phyloP scores from a whole-genome alignment of 2,329 filamentous ascomycete species.

The Arthroderma uncinatum region DNA sequence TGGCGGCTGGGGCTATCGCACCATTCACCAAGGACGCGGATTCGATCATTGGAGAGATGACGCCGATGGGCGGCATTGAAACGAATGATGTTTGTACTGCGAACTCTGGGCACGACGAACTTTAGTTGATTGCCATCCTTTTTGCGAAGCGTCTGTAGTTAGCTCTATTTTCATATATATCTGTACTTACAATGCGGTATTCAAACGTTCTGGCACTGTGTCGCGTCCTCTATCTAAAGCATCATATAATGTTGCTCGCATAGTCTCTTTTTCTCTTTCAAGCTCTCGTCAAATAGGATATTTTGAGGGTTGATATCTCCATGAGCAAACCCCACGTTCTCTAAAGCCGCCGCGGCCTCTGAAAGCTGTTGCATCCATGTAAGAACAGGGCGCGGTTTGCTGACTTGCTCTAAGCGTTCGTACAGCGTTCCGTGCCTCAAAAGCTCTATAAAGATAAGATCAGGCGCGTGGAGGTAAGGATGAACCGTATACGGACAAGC shows the following conservation, averaged over 20 bases:
- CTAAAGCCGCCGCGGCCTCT: conserved; percentile 14
- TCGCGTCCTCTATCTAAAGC: neutral
- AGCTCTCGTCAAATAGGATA: conserved; percentile 13
- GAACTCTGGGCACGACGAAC: too few species aligned
- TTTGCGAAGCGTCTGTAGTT: too few species aligned
- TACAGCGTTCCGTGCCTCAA: neutral
- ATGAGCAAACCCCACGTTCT: conserved; percentile 13
- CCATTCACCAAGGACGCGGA: too few species aligned
- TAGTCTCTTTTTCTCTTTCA: neutral
- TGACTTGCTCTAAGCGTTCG: neutral
- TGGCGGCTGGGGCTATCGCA: too few species aligned
- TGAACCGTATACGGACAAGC: neutral
- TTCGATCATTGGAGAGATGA: too few species aligned
- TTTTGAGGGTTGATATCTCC: conserved; percentile 16
- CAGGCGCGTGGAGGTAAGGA: neutral
- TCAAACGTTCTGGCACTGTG: too few species aligned
- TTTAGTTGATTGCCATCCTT: too few species aligned
- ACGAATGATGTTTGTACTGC: too few species aligned
- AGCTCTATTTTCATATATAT: too few species aligned
- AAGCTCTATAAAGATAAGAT: neutral
- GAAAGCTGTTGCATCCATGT: conserved; percentile 9
- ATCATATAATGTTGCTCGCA: neutral
- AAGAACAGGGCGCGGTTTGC: neutral
- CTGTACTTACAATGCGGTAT: too few species aligned
- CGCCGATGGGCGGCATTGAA: too few species aligned